Evolutionary conservation across 1,284 basidiomycete species (phyloP), one percentile per base, ranked within the genome.

Genomic region (Neonothopanus nambi): DNA sequence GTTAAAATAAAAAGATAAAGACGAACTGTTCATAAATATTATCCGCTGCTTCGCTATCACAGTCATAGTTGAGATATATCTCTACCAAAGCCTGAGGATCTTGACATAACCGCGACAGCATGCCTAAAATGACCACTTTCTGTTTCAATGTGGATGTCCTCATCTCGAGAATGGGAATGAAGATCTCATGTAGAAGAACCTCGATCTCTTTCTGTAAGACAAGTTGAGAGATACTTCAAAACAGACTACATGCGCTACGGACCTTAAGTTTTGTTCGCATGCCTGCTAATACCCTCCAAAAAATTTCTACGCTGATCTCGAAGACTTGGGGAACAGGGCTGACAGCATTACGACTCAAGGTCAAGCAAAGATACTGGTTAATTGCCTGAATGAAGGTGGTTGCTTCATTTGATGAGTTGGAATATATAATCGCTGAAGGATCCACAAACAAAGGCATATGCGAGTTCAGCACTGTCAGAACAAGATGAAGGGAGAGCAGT

Each of bases 141-240:
- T 98, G 97, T 65, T 93, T 93, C 50, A 97, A 76, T 0, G 95
- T 97, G 9, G 96, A 93, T 18, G 91, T 98, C 64, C 90, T 87
- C 95, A 99, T 98, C 74, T 99, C 97, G 48, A 99, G 77, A 49
- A 99, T 98, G 1, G 97, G 97, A 55, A 99, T 86, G 76, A 99
- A 99, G 63, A 99, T 99, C 68, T 99, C 97, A 67, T 98, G 97
- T 52, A 99, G 73, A 30, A 99, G 78, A 36, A 99, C 95, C 70
- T 98, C 97, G 59, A 99, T 98, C 73, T 99, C 98, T 90, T 98
- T 98, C 93, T 95, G 65, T 35, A 61, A 42, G 35, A 36, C 20
- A 30, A 51, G 57, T 21, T 59, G 55, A 44, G 38, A 43, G 37
- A 41, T 51, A 21, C 52, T 38, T 48, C 50, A 46, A 49, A 24